Percentiles rank a stretch among this genome's conserved stretches.
These are phyloP conservation scores for Theobroma cacao DNA, from an alignment of 345 rosid species.

Conservation along the genomic window DNA sequence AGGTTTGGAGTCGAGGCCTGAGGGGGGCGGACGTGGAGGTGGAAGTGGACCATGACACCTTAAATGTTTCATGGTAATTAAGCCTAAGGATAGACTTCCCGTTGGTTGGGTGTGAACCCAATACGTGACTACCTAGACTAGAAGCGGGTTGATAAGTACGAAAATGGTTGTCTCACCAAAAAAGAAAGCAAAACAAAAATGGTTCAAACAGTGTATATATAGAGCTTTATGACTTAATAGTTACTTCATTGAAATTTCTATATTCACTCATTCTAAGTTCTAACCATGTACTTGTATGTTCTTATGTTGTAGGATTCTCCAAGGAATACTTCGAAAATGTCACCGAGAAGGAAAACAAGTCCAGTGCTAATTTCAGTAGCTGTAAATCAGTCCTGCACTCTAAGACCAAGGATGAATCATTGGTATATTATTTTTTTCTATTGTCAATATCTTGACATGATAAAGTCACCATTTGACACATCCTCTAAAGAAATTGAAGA, in stretches of 20 bases:
- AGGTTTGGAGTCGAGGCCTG: neutral
- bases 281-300: neutral
- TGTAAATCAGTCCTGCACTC: conserved; percentile 52
- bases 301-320: conserved; percentile 32
- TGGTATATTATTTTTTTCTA: conserved; percentile 32
- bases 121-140: neutral
- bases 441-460: neutral
- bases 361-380: conserved; percentile 15
- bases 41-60: neutral
- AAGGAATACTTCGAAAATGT: conserved; percentile 35
- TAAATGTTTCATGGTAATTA: neutral
- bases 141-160: neutral
- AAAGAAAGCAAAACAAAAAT: too few relatives aligned
- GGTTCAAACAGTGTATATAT: neutral
- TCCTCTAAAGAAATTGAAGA: neutral
- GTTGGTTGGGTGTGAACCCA: neutral
- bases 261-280: neutral
- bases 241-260: neutral
- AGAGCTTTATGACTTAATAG: too few relatives aligned
- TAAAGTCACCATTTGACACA: neutral
- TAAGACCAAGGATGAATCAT: conserved; percentile 55
- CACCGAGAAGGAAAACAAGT: conserved; percentile 29
- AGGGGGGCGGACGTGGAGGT: neutral
- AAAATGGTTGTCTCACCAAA: too few relatives aligned
- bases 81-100: neutral